Evolutionary conservation across 495 filamentous ascomycete species (phyloP), one percentile per base, ranked within the genome.

Genomic region (Penicillium simplicissimum): DNA sequence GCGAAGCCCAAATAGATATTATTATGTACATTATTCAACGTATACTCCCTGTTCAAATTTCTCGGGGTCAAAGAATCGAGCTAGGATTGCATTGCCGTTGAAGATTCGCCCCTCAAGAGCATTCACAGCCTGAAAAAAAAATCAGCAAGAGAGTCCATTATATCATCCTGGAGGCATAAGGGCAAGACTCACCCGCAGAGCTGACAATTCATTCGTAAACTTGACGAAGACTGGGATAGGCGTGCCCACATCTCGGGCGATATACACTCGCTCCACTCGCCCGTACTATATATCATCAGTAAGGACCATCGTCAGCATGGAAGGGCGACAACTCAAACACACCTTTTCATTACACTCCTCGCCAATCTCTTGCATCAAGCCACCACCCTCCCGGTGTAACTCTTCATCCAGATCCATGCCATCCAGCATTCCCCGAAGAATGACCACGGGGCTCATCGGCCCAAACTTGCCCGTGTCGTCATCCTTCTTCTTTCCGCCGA

Each of bases 331-430:
- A 33, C 37, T 17, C 40, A n/a, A n/a, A 65, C 76, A 53, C 64
- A 87, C 84, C 84, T 93, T 90, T 51, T 90, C 84, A 42, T 85
- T 85, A 74, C 94, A 97, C 73, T 95, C 91, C 59, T 96, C 91
- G 19, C 95, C 95, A 71, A 98, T 96, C 75, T 97, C 92, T 75
- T 97, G 93, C 66, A 91, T 84, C 63, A 98, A 71, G 0, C 88
- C 90, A 13, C 88, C 88, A 59, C 86, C 84, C 21, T 74, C 68
- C 7, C 71, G 69, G 34, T 77, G 76, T 64, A 89, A 71, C 76
- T 97, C 96, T 1, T 75, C 77, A 53, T 85, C 81, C 35, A 94
- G 76, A 63, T 89, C 82, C 81, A 96, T 87, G 4, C 88, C 90
- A 59, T 94, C 87, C 3, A 96, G 76, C 91, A 97, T 97, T 8